Percentiles rank a stretch among this genome's conserved stretches.
phyloP scores from a whole-genome alignment of 2,329 filamentous ascomycete genomes.

The Mariannaea elegans region DNA sequence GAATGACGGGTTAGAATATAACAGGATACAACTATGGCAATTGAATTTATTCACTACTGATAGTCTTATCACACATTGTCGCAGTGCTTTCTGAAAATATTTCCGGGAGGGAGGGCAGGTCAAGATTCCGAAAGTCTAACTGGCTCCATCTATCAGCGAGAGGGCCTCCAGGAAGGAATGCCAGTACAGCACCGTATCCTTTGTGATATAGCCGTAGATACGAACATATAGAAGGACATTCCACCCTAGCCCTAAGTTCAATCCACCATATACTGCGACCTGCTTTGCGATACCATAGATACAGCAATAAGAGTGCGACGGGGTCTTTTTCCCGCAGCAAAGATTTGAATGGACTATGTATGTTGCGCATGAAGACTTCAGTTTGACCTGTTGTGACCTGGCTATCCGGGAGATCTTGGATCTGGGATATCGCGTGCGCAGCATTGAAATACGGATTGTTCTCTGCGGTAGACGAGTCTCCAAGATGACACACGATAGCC shows the following conservation, averaged over 20 bases:
- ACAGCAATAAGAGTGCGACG: slow-evolving; percentile 50
- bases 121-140: not conserved
- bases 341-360: slow-evolving; percentile 45
- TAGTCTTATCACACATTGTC: no score
- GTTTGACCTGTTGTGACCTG: slow-evolving; percentile 42
- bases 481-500: slow-evolving; percentile 37
- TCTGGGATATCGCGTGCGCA: slow-evolving; percentile 47
- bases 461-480: slow-evolving; percentile 43
- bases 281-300: slow-evolving; percentile 54
- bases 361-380: slow-evolving; percentile 46
- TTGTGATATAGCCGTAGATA: slow-evolving; percentile 48
- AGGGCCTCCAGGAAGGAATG: slow-evolving; percentile 48
- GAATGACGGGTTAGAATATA: no score
- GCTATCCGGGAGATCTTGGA: slow-evolving; percentile 42
- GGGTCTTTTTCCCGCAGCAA: slow-evolving; percentile 48
- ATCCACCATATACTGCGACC: slow-evolving; percentile 55
- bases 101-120: no score
- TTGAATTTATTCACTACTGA: no score
- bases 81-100: no score
- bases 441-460: slow-evolving; percentile 50
- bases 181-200: slow-evolving; percentile 37
- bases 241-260: slow-evolving; percentile 50
- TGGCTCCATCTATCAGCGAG: slow-evolving; percentile 19
- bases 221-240: slow-evolving; percentile 51
- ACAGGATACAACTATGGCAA: no score